Base-by-base conservation (phyloP, 2,329 filamentous ascomycete species). In the Ramularia endophylla region DNA sequence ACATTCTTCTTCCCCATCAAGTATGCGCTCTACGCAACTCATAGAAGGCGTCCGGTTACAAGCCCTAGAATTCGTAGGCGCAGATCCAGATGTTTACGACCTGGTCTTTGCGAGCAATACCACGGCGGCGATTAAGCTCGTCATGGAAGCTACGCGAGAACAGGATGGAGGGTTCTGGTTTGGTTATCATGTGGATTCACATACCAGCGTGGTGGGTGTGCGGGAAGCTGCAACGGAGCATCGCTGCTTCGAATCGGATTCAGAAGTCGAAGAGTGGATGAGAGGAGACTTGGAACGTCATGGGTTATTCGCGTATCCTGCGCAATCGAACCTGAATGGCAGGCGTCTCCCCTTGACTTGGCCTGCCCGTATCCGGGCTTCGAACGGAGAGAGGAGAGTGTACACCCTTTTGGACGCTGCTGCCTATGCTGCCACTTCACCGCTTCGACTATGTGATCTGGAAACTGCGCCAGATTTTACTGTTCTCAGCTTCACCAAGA, bases 261-360 rank as follows among this genome's bases (percentile, higher is more conserved):
- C 59, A 0, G 78, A 78, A 36, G 75, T 94, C 7, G 68, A 80
- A 12, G 53, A 61, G 1, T 94, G 86, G 84, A 65, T 89, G 6
- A 58, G 63, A 4, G 25, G 31, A 28, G 34, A 46, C 36, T 30
- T 39, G 27, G 31, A 36, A 48, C 31, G 38, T 11, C 50, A 77
- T 4, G 48, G 42, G 4, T 62, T 86, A 1, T 87, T 97, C 61
- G 85, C 87, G 19, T 95, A 87, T 60, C 85, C 90, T 6, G 89
- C 83, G 2, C 90, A 97, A 60, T 95, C 89, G 22, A 95, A 95
- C 58, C 85, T 95, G 83, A 84, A 90, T 50, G 90, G 90, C 2
- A 76, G 74, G 16, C 78, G 86, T 39, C 73, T 87, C 44, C 86
- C 88, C 6, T 60, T 87, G 12, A 64, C 70, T 3, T 95, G 88